phyloP scores from a whole-genome alignment of 164 flowering plant genomes.

The Cinnamomum chago region DNA sequence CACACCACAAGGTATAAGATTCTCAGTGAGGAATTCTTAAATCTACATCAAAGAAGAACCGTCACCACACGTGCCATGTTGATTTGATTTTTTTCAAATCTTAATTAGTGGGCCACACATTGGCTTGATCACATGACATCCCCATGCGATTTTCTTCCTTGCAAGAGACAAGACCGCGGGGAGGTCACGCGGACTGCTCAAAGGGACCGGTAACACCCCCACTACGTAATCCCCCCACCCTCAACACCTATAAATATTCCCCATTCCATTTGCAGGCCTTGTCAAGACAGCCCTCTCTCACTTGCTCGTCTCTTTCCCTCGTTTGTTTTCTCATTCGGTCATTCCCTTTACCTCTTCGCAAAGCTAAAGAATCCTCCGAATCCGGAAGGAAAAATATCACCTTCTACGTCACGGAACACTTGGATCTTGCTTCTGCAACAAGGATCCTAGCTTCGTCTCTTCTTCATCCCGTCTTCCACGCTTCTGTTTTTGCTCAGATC shows the following conservation, averaged over 20 bases:
- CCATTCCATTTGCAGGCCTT: background rate
- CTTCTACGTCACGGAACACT: conserved; percentile 8
- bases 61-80: too few relatives aligned
- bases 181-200: background rate
- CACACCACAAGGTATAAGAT: too few relatives aligned
- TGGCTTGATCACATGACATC: too few relatives aligned
- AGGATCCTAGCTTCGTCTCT: background rate
- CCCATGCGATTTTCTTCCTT: too few relatives aligned
- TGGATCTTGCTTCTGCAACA: conserved; percentile 4
- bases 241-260: conserved; percentile 8
- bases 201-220: background rate
- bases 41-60: too few relatives aligned
- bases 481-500: conserved; percentile 6
- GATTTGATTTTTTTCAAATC: too few relatives aligned
- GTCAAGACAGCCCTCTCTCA: background rate
- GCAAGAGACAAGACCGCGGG: background rate
- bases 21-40: too few relatives aligned
- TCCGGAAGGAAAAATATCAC: background rate
- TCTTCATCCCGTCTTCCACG: background rate
- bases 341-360: background rate
- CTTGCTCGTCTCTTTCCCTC: background rate
- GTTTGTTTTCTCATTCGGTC: background rate
- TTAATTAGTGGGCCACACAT: too few relatives aligned
- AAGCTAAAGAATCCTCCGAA: conserved; percentile 10
- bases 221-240: background rate